Evolutionary conservation across 371 early-diverging fungal species (phyloP), one percentile per base, ranked within the genome.

Genomic region (Rhizomucor miehei): DNA sequence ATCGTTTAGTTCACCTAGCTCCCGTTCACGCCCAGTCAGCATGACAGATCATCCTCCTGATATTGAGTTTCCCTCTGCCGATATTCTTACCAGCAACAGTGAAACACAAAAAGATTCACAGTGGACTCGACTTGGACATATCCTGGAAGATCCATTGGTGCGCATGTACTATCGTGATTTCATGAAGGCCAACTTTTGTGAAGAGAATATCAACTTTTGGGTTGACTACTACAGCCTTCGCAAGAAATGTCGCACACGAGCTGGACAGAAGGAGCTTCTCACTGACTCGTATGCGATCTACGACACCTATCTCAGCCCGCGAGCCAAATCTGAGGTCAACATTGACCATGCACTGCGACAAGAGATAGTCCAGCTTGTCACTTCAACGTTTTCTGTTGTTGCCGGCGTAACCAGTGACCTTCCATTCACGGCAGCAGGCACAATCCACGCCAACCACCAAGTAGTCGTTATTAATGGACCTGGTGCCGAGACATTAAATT

Each of bases 181-280:
- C 54, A 63, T 85, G 34, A 76, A 75, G n/a, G 74, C 76, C 23
- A 80, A 79, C 50, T 82, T 82, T 54, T 88, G 88, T 57, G 85
- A 85, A 52, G 90, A 90, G 47, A 90, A 88, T 51, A 65, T 87
- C 35, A 72, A 83, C 41, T 90, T 88, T 50, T 83, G 83, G 79
- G 66, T 82, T 6, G 87, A 87, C 53, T 69, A 69, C 52, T 58
- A 52, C 40, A 48, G 64, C 6, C 44, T 79, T 34, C 51, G 70
- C 14, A 63, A 64, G 51, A 64, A 65, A 44, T 21, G 52, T 23
- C 49, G 48, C 21, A 51, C 52, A 11, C 20, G 25, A 10, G 45
- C 52, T 19, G 36, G 40, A 6, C 57, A 48, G 19, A 51, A 52
- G 13, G 73, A 73, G 9, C 44, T 86, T 8, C 55, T 84, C 4